A percentile compares a stretch with the other conserved stretches of the same genome.
These are phyloP conservation scores for Venustampulla echinocandica DNA, from an alignment of 495 filamentous ascomycete genomes.

Conservation along the genomic window DNA sequence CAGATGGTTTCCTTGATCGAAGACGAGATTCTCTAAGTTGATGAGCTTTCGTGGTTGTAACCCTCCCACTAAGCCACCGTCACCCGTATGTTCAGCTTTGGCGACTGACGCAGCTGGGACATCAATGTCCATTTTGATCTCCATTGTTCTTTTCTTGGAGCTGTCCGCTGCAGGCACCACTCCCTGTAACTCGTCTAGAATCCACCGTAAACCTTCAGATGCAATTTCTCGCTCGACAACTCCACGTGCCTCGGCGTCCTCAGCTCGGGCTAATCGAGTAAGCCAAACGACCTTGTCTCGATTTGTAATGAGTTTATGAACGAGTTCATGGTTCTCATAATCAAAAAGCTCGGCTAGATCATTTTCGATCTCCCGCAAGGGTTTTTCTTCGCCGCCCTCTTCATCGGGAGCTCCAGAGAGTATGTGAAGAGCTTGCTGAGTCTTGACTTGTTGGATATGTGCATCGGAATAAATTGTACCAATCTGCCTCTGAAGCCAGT, in stretches of 20 bases:
- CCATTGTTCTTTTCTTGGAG: conserved; percentile 56
- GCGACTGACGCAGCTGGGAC: conserved; percentile 49
- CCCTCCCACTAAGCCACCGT: conserved; percentile 60
- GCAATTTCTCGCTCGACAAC: conserved; percentile 85
- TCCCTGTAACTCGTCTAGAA: conserved; percentile 74
- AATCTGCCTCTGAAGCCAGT: conserved; percentile 92
- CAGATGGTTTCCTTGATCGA: conserved; percentile 95
- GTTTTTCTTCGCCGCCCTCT: conserved; percentile 59
- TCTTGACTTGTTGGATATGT: conserved; percentile 84
- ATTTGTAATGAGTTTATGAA: conserved; percentile 86
- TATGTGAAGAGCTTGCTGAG: conserved; percentile 68
- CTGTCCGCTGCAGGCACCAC: conserved; percentile 48
- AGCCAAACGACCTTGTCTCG: conserved; percentile 91
- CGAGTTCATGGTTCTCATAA: conserved; percentile 90
- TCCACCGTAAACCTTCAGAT: conserved; percentile 73
- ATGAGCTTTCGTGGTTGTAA: conserved; percentile 79
- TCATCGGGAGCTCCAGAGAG: conserved; percentile 69
- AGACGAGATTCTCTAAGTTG: conserved; percentile 91
- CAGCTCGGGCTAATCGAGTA: conserved; percentile 76
- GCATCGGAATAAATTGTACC: conserved; percentile 80
- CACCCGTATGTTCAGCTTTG: conserved; percentile 39
- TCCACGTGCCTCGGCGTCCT: conserved; percentile 66
- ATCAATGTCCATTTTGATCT: conserved; percentile 95
- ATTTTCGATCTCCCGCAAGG: conserved; percentile 90
- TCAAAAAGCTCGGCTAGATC: conserved; percentile 97